Base-by-base conservation (phyloP, 2,329 filamentous ascomycete species). In the Ramularia endophylla region DNA sequence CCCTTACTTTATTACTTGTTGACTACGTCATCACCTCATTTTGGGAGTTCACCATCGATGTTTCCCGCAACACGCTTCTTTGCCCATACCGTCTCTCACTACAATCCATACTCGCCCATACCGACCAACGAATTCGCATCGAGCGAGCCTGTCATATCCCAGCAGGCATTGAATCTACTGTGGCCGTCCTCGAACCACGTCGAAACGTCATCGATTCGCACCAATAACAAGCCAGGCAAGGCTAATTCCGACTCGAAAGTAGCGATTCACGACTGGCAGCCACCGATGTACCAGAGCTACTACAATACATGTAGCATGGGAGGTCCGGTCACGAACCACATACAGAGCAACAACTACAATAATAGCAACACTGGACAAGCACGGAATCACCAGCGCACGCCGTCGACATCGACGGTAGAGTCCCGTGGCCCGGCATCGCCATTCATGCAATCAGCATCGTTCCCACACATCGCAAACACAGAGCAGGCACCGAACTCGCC, bases 391-490 rank as follows among this genome's bases (percentile, higher is more conserved):
- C 55, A 58, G 46, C 51, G 59, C 20, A 61, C 58, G 5, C 57
- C 56, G 13, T 65, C 62, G n/a, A 58, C 57, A 15, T 63, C 60
- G 38, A 64, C 72, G 4, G 63, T 69, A 32, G 65, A 61, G 39
- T 69, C 66, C 17, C 63, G 58, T 37, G 65, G 67, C 30, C 64
- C 69, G 19, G 65, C 63, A 25, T 71, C 70, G 41, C 68, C 69
- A 44, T 64, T 64, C 50, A 55, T 58, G 41, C 59, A 60, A 44
- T 60, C 56, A 44, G 52, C 51, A 36, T 50, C 52, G 7, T 54
- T 57, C 43, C 57, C 62, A 39, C 68, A 68, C 38, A 70, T 75
- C 52, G 67, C 66, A 44, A 63, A 63, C 49, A 54, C 65, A 50
- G 69, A 72, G 48, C 58, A 58, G 47, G 66, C 60, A 54, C 69